Evolutionary conservation across 2,329 filamentous ascomycete species (phyloP).

Genomic region (Paramyrothecium roridum): DNA sequence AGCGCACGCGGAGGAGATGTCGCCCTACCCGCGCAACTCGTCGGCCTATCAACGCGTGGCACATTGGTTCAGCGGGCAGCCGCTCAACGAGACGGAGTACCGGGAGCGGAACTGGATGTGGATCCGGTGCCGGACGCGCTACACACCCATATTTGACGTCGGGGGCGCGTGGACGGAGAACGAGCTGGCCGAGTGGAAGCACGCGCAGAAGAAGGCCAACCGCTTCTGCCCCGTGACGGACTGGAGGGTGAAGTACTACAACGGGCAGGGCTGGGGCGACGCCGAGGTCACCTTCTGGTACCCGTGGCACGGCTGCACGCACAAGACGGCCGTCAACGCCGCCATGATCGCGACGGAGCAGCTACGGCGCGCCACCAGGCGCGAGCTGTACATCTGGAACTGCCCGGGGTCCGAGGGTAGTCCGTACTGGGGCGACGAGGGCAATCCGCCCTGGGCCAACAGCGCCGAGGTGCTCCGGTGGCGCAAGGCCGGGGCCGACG

Average conservation of each 20-base stretch:
- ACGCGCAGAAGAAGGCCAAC: constrained; percentile 1
- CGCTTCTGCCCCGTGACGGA: constrained; percentile 1
- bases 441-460: neutral
- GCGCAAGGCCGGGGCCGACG: no score
- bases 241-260: constrained; percentile 11
- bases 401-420: constrained; percentile 2
- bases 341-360: constrained; percentile 2
- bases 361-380: neutral
- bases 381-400: constrained; percentile 8
- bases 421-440: neutral
- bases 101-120: constrained; percentile 13
- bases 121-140: constrained; percentile 9
- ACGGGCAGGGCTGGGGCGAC: constrained; percentile 12
- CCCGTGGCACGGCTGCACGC: constrained; percentile 3
- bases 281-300: constrained; percentile 6
- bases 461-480: no score
- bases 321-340: constrained; percentile 1
- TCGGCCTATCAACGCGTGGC: neutral
- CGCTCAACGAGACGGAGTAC: constrained; percentile 11
- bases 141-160: constrained; percentile 4
- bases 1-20: neutral
- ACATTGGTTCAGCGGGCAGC: neutral
- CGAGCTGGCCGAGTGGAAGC: neutral
- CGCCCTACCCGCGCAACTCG: neutral
- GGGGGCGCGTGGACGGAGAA: constrained; percentile 11